A percentile compares a stretch with the other conserved stretches of the same genome.
Conservation (phyloP, 2,329 filamentous ascomycete species). For the Lecanosticta acicola region DNA sequence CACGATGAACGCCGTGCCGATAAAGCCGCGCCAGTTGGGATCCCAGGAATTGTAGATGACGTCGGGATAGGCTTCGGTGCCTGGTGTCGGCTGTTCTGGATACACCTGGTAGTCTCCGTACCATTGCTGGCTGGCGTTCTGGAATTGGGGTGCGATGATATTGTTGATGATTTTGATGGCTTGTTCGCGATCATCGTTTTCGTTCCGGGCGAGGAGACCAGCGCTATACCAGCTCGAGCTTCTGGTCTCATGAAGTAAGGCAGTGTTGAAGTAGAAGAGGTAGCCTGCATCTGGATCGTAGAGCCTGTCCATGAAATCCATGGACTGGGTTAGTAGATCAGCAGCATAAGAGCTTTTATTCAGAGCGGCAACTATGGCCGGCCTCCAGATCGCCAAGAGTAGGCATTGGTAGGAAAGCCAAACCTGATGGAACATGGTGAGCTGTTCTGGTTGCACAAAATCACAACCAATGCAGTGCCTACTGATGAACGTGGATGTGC, state of each 20-base stretch:
- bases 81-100: slow-evolving; percentile 55
- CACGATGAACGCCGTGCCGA: slow-evolving; percentile 55
- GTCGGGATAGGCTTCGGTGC: slow-evolving; percentile 46
- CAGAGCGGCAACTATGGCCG: no score
- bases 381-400: no score
- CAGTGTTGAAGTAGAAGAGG: slow-evolving; percentile 44
- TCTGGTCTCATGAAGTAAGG: slow-evolving; percentile 53
- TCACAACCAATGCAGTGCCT: no score
- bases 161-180: slow-evolving; percentile 52
- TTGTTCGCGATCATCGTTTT: slow-evolving; percentile 44
- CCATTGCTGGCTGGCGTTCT: slow-evolving; percentile 51
- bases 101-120: slow-evolving; percentile 51
- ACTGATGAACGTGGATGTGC: no score
- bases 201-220: slow-evolving; percentile 53
- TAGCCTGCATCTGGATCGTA: slow-evolving; percentile 52
- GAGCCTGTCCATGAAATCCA: slow-evolving; percentile 43
- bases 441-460: no score
- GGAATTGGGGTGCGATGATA: slow-evolving; percentile 50
- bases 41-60: slow-evolving; percentile 55
- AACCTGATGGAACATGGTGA: no score
- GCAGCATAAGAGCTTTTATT: no score
- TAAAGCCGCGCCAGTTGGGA: slow-evolving; percentile 59
- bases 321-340: slow-evolving; percentile 14
- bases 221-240: slow-evolving; percentile 56
- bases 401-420: no score